A percentile compares a stretch with the other conserved stretches of the same genome.
phyloP scores from a whole-genome alignment of 2,329 filamentous ascomycete species.

The Septoria linicola region DNA sequence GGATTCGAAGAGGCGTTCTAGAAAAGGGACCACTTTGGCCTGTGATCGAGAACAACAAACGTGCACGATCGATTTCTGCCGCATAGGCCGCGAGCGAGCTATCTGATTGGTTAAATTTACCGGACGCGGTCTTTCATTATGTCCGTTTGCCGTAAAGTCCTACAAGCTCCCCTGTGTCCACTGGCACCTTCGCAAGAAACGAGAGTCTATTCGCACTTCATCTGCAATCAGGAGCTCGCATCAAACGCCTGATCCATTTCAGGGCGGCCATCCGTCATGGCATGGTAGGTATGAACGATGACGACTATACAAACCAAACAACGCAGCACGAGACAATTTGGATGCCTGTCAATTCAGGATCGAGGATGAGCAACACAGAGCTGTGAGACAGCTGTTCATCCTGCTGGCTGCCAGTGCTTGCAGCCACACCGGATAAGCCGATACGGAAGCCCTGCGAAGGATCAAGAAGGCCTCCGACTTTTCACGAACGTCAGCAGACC shows the following conservation, averaged over 20 bases:
- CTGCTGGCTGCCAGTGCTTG: too few relatives aligned
- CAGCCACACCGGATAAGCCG: neutral
- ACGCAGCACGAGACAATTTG: too few relatives aligned
- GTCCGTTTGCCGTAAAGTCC: neutral
- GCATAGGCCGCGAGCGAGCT: neutral
- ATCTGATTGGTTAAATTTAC: neutral
- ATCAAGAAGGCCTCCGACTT: neutral
- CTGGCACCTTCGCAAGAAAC: neutral
- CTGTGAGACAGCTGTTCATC: neutral
- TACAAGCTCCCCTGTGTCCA: neutral
- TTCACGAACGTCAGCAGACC: neutral
- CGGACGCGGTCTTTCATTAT: neutral
- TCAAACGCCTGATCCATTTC: slow-evolving; percentile 1
- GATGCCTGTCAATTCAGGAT: neutral
- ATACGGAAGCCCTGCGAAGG: neutral
- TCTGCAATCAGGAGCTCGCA: neutral
- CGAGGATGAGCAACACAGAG: neutral
- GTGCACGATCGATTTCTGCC: too few relatives aligned
- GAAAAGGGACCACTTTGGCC: too few relatives aligned
- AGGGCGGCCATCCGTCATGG: too few relatives aligned
- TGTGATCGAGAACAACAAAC: too few relatives aligned
- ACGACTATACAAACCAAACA: too few relatives aligned
- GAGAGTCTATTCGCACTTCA: slow-evolving; percentile 6
- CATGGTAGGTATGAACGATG: too few relatives aligned
- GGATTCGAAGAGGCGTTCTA: too few relatives aligned